Percentiles rank a stretch among this genome's conserved stretches.
Conservation (phyloP, 176 grass and related monocot genomes). For the Aegilops umbellulata region DNA sequence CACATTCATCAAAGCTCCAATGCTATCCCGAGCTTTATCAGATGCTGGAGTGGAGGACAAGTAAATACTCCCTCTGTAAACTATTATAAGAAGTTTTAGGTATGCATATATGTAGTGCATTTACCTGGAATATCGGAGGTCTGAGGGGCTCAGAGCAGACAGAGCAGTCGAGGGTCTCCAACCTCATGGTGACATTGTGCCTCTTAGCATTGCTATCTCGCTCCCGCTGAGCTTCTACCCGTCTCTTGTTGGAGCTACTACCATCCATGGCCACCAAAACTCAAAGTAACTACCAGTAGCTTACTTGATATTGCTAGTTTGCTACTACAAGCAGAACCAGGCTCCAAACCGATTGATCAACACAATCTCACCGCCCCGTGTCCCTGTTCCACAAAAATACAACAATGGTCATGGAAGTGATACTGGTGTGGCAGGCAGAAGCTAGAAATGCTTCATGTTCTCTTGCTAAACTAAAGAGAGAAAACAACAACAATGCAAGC, state of each 20-base stretch:
- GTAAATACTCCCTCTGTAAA: not conserved
- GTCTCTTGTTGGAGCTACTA: not conserved
- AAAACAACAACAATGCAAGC: no score
- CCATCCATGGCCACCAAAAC: not conserved
- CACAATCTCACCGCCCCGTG: not conserved
- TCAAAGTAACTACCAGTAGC: not conserved
- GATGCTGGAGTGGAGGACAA: no score
- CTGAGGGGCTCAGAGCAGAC: not conserved
- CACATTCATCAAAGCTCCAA: no score
- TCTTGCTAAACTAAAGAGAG: not conserved
- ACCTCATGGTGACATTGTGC: not conserved
- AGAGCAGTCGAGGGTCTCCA: not conserved
- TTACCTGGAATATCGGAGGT: constrained; percentile 1
- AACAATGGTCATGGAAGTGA: not conserved
- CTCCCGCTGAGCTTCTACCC: not conserved
- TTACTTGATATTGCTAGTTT: not conserved
- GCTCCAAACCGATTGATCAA: not conserved
- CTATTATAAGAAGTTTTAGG: no score
- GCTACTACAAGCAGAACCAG: not conserved
- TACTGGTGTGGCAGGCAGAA: not conserved
- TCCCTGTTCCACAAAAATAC: not conserved
- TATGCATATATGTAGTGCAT: not conserved
- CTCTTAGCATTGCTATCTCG: not conserved
- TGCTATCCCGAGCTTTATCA: no score
- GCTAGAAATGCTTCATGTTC: not conserved